Conservation (phyloP, 176 grass and related monocot genomes). For the Miscanthus lutarioriparius region DNA sequence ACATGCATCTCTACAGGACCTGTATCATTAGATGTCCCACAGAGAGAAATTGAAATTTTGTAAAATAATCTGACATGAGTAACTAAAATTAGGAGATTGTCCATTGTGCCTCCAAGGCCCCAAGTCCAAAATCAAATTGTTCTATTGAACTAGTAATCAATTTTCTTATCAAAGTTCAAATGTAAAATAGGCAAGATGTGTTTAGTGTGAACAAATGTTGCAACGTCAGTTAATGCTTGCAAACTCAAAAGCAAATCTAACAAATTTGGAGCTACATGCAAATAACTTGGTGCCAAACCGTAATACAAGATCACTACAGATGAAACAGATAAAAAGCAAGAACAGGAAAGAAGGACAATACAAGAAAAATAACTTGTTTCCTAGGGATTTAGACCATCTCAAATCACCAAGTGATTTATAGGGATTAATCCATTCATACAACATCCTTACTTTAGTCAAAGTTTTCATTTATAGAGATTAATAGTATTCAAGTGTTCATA, state of each 20-base stretch:
- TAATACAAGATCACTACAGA: not conserved
- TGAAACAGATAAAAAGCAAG: not conserved
- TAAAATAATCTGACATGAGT: not conserved
- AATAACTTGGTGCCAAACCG: not conserved
- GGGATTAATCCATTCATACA: slow-evolving; percentile 12
- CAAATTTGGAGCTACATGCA: not conserved
- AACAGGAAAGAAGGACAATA: not conserved
- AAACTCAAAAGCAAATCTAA: slow-evolving; percentile 23
- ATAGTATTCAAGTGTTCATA: not conserved
- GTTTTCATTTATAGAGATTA: not conserved
- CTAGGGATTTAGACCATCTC: not conserved
- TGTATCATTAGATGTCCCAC: not conserved
- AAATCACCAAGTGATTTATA: not conserved
- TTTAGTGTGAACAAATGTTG: not conserved
- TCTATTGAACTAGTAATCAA: slow-evolving; percentile 14
- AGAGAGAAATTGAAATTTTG: not conserved
- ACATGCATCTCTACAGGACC: not conserved
- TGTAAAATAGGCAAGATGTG: not conserved
- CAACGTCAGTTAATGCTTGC: slow-evolving; percentile 9
- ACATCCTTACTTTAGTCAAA: not conserved
- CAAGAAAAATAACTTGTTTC: slow-evolving; percentile 10
- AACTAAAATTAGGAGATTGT: slow-evolving; percentile 6
- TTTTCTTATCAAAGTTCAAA: not conserved
- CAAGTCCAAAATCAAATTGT: not conserved
- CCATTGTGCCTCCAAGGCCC: not conserved